Base-by-base conservation (phyloP, 140 eudicot genomes). In the Cichorium intybus region DNA sequence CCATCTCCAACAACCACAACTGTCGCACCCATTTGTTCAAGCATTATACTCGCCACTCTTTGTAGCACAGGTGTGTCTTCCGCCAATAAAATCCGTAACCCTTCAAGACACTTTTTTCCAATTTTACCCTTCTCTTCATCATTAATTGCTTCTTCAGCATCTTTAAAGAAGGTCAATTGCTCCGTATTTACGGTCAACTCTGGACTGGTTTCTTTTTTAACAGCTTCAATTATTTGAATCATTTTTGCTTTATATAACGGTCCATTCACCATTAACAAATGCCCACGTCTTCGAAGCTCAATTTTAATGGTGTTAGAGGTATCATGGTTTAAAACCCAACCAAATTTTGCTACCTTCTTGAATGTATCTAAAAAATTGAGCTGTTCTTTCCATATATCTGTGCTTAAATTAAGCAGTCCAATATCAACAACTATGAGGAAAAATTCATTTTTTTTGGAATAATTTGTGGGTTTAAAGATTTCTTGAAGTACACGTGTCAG, bases 1-100 rank as follows among this genome's bases (percentile, higher is more conserved):
- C 97, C 99, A 71, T 93, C 99, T 72, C 88, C 94, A 18, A 93
- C 97, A 55, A 77, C 90, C 26, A 58, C 78, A 16, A 93, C 97
- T 20, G 54, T 74, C 29, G 96, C 96, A 41, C 99, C 99, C 75
- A 88, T 67, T 34, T 88, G 86, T 66, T 88, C 95, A 43, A 92
- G 88, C 99, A 88, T 92, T 57, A 92, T 85, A n/a, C 95, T 85
- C 20, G 96, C 99, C 11, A 92, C 99, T 70, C 86, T 88, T 72
- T 92, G 99, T 7, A 92, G 90, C 17, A 92, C 84, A 0, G 90
- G 96, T 12, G 87, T 88, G 56, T 92, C 99, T 68, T 92, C 99
- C 20, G 99, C 99, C 29, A 93, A 78, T 64, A 93, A 80, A 66
- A 93, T 78, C 35, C 78, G 64, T 58, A 93, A 24, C 7, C 99